Base-by-base conservation (phyloP, 2,329 filamentous ascomycete genomes). In the Nannizziopsis arthrosporioides region DNA sequence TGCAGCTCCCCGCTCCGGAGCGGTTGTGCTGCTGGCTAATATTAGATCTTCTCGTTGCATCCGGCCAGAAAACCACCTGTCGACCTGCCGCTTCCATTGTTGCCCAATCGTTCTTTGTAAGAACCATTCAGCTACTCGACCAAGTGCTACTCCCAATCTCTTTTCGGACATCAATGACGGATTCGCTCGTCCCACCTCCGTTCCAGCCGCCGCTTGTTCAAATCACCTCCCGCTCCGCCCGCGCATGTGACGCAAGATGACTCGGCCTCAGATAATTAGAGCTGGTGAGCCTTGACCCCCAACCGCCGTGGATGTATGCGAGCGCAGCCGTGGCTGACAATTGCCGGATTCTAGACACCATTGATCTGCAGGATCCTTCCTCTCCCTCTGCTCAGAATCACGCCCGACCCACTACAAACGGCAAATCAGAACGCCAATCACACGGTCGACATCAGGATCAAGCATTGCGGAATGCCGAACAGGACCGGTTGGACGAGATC, bases 351-450 rank as follows among this genome's bases (percentile, higher is more conserved):
- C 50, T 68, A 94, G 90, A 96, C 72, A 93, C 90, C 54, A 84
- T 95, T 69, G 92, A 96, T 70, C 80, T 96, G 45, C 92, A 96
- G 75, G 80, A 87, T 68, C 84, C 81, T 61, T 73, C 34, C 12
- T 74, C 83, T 51, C 87, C 88, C 31, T 92, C 89, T 40, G 86
- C 90, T 35, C 77, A 94, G 70, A 84, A 89, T 63, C 88, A 94
- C 66, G 72, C 76, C 12, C 73, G 73, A 56, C 68, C 73, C 54
- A 15, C 34, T 14, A 65, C 69, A 51, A 73, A 70, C 50, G 68
- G 73, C 58, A 77, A 68, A 53, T 66, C 68, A 55, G 70, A 76
- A 52, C 67, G 74, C 55, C 71, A 84, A 60, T 84, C 82, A 55
- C 81, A 86, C 39, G 46, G 40, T 10, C 34, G n/a, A 11, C 89